Evolutionary conservation across 179 eudicot species (phyloP).

Genomic region (Actinidia polygama): DNA sequence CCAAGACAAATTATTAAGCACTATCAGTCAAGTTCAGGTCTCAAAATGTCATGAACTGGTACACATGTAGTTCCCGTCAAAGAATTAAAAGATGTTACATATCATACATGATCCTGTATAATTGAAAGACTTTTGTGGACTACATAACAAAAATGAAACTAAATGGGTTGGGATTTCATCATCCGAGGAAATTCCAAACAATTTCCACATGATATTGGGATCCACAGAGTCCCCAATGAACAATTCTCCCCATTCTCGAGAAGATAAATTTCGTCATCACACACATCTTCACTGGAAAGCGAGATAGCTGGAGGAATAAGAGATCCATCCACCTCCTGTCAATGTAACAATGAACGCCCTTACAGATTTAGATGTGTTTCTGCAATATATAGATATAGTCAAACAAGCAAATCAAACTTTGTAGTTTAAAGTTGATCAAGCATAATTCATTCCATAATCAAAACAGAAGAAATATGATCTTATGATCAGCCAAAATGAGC

Average conservation of each 20-base stretch:
- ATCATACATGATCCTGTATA: not conserved
- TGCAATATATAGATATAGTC: no score
- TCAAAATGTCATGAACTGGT: not conserved
- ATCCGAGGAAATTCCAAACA: conserved; percentile 70
- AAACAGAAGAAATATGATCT: no score
- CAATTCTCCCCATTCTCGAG: conserved; percentile 92
- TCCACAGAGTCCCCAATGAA: conserved; percentile 64
- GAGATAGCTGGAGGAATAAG: conserved; percentile 69
- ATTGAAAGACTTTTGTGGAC: not conserved
- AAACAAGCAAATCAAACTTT: no score
- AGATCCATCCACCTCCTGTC: conserved; percentile 69
- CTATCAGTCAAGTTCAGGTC: not conserved
- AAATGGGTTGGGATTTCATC: conserved; percentile 86
- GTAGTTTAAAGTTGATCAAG: no score
- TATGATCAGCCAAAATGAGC: no score
- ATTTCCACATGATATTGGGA: conserved; percentile 50
- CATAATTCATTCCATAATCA: no score
- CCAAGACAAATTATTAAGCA: not conserved
- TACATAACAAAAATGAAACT: conserved; percentile 6
- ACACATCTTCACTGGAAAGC: conserved; percentile 79
- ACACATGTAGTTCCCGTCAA: not conserved
- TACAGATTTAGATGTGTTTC: no score
- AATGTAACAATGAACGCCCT: not conserved
- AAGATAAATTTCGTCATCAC: conserved; percentile 80
- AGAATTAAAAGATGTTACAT: no score